Evolutionary conservation across 768 basidiomycete species (phyloP).

Genomic region (Trametes cingulata): DNA sequence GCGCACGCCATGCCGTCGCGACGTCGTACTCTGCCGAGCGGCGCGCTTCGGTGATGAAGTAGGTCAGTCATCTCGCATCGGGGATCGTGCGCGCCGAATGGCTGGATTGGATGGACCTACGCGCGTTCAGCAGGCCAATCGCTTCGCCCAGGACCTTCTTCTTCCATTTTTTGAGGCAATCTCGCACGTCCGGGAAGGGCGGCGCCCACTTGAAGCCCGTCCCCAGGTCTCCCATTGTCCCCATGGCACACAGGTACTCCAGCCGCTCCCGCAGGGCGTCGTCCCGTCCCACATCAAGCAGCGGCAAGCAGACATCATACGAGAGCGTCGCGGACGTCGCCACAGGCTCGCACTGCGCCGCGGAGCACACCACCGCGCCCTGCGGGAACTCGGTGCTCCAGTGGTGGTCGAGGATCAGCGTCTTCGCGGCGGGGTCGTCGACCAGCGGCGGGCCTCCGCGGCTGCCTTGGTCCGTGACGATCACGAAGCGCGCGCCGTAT

Average conservation of each 20-base stretch:
- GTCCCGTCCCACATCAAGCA: slow-evolving; percentile 20
- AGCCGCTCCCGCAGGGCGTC: slow-evolving; percentile 26
- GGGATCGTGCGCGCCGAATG: too few species aligned
- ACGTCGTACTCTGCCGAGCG: slow-evolving; percentile 36
- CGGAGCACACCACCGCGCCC: slow-evolving; percentile 37
- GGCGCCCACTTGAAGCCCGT: slow-evolving; percentile 31
- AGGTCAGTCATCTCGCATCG: background rate
- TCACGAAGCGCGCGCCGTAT: slow-evolving; percentile 31
- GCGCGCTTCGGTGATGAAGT: slow-evolving; percentile 10
- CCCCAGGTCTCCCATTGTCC: slow-evolving; percentile 45
- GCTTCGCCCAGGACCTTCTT: slow-evolving; percentile 44
- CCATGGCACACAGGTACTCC: slow-evolving; percentile 42
- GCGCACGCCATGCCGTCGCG: slow-evolving; percentile 30
- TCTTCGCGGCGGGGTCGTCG: slow-evolving; percentile 18
- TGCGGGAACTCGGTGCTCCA: slow-evolving; percentile 42
- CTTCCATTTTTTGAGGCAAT: slow-evolving; percentile 35
- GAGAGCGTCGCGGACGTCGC: slow-evolving; percentile 45
- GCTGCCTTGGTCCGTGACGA: slow-evolving; percentile 49
- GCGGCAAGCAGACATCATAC: slow-evolving; percentile 40
- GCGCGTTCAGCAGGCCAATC: slow-evolving; percentile 46
- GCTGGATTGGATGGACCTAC: too few species aligned
- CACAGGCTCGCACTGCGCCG: slow-evolving; percentile 42
- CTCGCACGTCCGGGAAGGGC: slow-evolving; percentile 35
- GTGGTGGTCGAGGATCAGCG: slow-evolving; percentile 51
- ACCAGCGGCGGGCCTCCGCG: slow-evolving; percentile 39